A percentile compares a stretch with the other conserved stretches of the same genome.
These are phyloP conservation scores for Delonix regia DNA, from an alignment of 306 rosid species.

Conservation along the genomic window DNA sequence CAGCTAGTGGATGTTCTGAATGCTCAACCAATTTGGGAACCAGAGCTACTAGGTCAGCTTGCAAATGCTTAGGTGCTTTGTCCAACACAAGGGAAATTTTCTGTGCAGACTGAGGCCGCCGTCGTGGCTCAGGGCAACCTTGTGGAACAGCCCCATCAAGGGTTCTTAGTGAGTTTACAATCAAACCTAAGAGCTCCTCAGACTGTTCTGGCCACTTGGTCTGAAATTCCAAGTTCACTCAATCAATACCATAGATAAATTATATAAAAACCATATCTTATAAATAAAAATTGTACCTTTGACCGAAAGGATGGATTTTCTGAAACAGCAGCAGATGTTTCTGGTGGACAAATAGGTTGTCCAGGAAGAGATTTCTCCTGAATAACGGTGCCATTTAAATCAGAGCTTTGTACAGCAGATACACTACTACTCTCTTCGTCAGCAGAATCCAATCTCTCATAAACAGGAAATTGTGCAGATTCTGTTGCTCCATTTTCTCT, in stretches of 20 bases:
- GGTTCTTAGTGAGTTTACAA: conserved; percentile 94
- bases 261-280: conserved; percentile 30
- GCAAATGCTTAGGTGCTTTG: conserved; percentile 98
- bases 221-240: conserved; percentile 54
- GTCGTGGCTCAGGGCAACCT: conserved; percentile 96
- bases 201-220: conserved; percentile 99
- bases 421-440: conserved; percentile 67
- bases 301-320: conserved; percentile 75
- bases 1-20: conserved; percentile 98
- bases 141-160: conserved; percentile 95
- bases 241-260: conserved; percentile 31
- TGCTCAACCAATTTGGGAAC: conserved; percentile 98
- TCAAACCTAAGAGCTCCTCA: conserved; percentile 98
- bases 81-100: conserved; percentile 94
- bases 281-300: conserved; percentile 61
- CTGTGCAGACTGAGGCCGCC: conserved; percentile 95
- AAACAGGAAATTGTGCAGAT: conserved; percentile 60
- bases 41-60: conserved; percentile 84
- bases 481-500: conserved; percentile 71
- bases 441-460: conserved; percentile 75
- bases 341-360: conserved; percentile 77
- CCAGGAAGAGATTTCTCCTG: conserved; percentile 75
- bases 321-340: conserved; percentile 75
- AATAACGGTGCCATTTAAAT: conserved; percentile 47
- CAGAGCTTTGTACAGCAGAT: conserved; percentile 93